Evolutionary conservation across 148 eudicot species (phyloP).

Genomic region (Rhododendron vialii): DNA sequence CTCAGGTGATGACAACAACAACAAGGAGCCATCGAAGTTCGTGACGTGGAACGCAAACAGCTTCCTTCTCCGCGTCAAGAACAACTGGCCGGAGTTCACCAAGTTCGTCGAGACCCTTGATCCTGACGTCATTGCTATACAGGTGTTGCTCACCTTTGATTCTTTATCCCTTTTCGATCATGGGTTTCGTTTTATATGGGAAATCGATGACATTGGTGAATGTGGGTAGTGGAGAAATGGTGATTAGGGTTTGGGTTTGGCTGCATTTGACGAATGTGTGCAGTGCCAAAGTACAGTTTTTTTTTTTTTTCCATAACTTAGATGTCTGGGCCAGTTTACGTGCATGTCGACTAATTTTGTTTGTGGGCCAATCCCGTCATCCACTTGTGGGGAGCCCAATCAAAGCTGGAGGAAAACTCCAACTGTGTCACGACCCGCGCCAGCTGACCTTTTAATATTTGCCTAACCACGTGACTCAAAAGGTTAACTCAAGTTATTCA

Average conservation of each 20-base stretch:
- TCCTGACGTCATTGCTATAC: slow-evolving; percentile 90
- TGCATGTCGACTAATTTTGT: too few relatives aligned
- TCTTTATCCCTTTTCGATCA: not conserved
- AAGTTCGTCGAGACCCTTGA: slow-evolving; percentile 58
- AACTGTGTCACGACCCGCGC: too few relatives aligned
- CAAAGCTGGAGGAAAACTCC: too few relatives aligned
- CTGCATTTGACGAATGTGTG: not conserved
- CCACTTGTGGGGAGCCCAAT: too few relatives aligned
- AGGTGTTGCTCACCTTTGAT: slow-evolving; percentile 35
- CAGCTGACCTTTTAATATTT: too few relatives aligned
- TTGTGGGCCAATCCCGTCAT: too few relatives aligned
- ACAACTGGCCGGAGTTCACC: slow-evolving; percentile 73
- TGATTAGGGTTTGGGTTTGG: slow-evolving; percentile 5
- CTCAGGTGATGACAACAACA: slow-evolving; percentile 12
- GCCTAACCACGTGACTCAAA: too few relatives aligned
- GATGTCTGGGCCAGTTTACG: too few relatives aligned
- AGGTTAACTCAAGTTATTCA: too few relatives aligned
- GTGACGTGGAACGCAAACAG: slow-evolving; percentile 98
- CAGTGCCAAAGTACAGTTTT: not conserved
- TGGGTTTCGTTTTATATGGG: not conserved
- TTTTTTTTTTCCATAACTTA: too few relatives aligned
- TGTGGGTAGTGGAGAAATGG: slow-evolving; percentile 11
- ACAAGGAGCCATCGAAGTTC: slow-evolving; percentile 74
- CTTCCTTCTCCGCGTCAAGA: slow-evolving; percentile 79
- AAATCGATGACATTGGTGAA: slow-evolving; percentile 3